Evolutionary conservation across 2,329 filamentous ascomycete genomes (phyloP).

Genomic region (Penicillium oxalicum): DNA sequence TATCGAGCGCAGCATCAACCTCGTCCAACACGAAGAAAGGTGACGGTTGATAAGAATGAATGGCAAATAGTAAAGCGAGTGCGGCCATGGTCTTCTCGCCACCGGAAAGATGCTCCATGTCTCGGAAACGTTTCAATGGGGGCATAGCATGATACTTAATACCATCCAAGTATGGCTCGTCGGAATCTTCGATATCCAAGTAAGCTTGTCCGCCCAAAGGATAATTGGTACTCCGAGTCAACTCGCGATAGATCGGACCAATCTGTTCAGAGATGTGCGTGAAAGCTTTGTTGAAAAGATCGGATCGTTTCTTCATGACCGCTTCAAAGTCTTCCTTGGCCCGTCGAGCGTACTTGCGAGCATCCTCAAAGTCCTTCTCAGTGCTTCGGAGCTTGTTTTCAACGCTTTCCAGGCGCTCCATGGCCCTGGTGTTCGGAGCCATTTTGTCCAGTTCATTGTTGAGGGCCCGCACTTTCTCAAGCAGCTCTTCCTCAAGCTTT

Average conservation of each 20-base stretch:
- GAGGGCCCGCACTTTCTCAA: conserved; percentile 69
- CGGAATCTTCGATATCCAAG: conserved; percentile 91
- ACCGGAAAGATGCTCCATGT: conserved; percentile 97
- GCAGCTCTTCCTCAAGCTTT: conserved; percentile 66
- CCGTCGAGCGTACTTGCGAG: conserved; percentile 65
- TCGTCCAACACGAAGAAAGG: conserved; percentile 98
- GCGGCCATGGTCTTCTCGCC: conserved; percentile 99
- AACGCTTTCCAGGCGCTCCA: conserved; percentile 81
- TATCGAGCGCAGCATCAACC: conserved; percentile 96
- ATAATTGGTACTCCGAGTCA: conserved; percentile 85
- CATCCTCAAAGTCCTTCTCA: conserved; percentile 83
- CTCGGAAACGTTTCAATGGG: conserved; percentile 92
- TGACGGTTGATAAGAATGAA: conserved; percentile 90
- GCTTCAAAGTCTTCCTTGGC: conserved; percentile 79
- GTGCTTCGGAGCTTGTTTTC: conserved; percentile 75
- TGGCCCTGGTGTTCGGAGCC: conserved; percentile 93
- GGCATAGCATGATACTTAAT: conserved; percentile 99
- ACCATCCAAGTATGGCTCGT: conserved; percentile 89
- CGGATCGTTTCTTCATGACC: conserved; percentile 74
- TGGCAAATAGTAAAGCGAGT: conserved; percentile 89
- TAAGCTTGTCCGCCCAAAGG: conserved; percentile 81
- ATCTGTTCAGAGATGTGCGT: conserved; percentile 93
- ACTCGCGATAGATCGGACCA: conserved; percentile 85
- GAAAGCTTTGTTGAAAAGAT: conserved; percentile 94
- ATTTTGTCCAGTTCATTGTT: conserved; percentile 82